phyloP scores from a whole-genome alignment of 768 basidiomycete species.

The Russula earlei region DNA sequence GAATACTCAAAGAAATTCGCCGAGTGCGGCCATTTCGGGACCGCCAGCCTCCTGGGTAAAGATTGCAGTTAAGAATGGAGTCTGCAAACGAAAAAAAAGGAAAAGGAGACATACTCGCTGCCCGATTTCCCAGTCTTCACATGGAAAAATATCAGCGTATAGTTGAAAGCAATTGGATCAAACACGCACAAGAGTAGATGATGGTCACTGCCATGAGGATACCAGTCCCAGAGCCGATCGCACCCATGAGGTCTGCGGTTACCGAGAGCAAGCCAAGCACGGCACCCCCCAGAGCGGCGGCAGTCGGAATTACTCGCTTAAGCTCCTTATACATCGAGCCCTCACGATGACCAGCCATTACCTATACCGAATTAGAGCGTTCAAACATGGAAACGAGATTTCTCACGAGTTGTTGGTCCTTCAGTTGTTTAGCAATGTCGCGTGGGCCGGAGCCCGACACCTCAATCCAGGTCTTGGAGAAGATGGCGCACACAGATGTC shows the following conservation, averaged over 20 bases:
- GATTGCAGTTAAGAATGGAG: neutral
- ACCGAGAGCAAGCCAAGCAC: conserved; percentile 88
- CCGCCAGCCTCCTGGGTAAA: conserved; percentile 57
- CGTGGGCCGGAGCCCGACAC: conserved; percentile 93
- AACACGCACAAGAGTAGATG: conserved; percentile 61
- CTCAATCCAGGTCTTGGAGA: conserved; percentile 99
- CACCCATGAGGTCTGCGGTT: conserved; percentile 89
- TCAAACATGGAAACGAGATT: neutral
- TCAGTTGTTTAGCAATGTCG: conserved; percentile 95
- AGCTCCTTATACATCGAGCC: conserved; percentile 99
- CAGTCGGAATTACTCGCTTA: conserved; percentile 95
- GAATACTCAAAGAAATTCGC: conserved; percentile 54
- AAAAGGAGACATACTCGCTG: conserved; percentile 42
- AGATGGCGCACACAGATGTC: conserved; percentile 88
- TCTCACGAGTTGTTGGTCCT: conserved; percentile 90
- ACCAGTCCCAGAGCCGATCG: conserved; percentile 91
- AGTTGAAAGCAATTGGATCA: neutral
- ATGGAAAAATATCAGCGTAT: neutral
- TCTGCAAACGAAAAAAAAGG: neutral
- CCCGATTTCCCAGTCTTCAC: conserved; percentile 87
- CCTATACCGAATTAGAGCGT: conserved; percentile 30
- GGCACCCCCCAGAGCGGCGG: conserved; percentile 96
- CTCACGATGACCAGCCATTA: conserved; percentile 83
- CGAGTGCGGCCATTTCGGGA: conserved; percentile 72
- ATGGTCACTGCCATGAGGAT: conserved; percentile 98